Evolutionary conservation across 306 rosid species (phyloP), one percentile per base, ranked within the genome.

Genomic region (Inga oerstediana): DNA sequence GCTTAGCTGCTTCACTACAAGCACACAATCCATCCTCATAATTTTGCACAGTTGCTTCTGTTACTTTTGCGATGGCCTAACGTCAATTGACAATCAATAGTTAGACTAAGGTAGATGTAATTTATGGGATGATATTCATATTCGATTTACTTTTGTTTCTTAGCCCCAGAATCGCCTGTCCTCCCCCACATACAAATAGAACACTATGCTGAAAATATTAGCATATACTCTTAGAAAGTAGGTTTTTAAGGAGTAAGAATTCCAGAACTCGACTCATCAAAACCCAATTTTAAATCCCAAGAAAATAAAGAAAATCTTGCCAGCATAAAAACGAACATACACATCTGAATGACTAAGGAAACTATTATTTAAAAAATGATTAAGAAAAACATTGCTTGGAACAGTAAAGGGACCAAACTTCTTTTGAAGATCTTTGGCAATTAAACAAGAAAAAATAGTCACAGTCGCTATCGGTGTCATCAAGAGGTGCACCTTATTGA

Each of bases 21-120:
- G 95, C 97, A 34, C 81, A 75, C 88, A 96, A 81, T 8, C 97
- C 99, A 89, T 92, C 98, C 84, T 92, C 98, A 77, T 94, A 96
- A 83, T 96, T 97, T 83, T 89, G 83, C 17, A 86, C 11, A 6
- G 94, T 91, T 82, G 97, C 94, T 74, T 96, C 99, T 20, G 88
- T 89, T 74, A 96, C 97, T 69, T 90, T 76, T 10, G 97, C 99
- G 84, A 91, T 91, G 79, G 86, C 70, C 99, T 96, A 65, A 48
- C 79, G 71, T 70, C 85, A 88, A 90, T 52, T 76, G 86, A 76
- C 73, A 80, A 77, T 24, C 77, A 82, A 77, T 58, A 82, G 41
- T 70, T 15, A 51, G 15, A 78, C 58, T 14, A 39, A 20, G 13
- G 37, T 0, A 17, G 72, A 79, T 32, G 34, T 32, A 32, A 32